Conservation (phyloP, 257 asterid species). For the Apocynum venetum region DNA sequence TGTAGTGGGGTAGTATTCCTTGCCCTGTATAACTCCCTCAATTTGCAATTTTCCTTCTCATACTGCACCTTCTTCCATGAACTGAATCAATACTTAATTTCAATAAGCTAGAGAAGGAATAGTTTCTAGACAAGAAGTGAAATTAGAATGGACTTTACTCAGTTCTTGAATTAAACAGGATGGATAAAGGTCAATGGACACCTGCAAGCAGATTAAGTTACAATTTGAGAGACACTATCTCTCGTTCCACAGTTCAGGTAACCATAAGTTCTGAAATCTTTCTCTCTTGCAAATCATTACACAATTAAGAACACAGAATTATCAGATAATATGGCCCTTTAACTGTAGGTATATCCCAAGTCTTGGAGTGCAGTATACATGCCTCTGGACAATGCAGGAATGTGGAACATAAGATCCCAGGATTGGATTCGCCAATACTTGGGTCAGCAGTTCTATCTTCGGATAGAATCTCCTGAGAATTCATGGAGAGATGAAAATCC, state of each 20-base stretch:
- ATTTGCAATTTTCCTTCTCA: neutral
- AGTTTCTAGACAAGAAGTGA: too few relatives aligned
- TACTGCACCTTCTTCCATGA: neutral
- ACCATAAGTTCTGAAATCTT: too few relatives aligned
- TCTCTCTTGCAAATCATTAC: neutral
- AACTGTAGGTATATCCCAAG: conserved; percentile 32
- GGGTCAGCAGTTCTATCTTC: conserved; percentile 40
- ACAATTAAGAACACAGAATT: neutral
- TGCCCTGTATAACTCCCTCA: neutral
- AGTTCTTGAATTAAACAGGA: conserved; percentile 23
- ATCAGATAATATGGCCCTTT: neutral
- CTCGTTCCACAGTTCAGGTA: conserved; percentile 47
- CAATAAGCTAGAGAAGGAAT: too few relatives aligned
- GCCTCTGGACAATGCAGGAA: conserved; percentile 46
- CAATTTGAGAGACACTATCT: conserved; percentile 35
- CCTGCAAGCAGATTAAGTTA: conserved; percentile 37
- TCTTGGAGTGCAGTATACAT: conserved; percentile 41
- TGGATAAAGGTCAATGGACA: conserved; percentile 39
- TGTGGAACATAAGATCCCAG: conserved; percentile 45
- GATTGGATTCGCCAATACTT: conserved; percentile 40
- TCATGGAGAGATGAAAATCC: conserved; percentile 44
- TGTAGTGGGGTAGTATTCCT: conserved; percentile 11
- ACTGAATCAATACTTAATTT: neutral
- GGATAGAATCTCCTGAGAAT: conserved; percentile 35
- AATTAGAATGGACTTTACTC: neutral